A percentile compares a stretch with the other conserved stretches of the same genome.
Evolutionary conservation across 257 asterid species (phyloP).

Genomic region (Avicennia marina): DNA sequence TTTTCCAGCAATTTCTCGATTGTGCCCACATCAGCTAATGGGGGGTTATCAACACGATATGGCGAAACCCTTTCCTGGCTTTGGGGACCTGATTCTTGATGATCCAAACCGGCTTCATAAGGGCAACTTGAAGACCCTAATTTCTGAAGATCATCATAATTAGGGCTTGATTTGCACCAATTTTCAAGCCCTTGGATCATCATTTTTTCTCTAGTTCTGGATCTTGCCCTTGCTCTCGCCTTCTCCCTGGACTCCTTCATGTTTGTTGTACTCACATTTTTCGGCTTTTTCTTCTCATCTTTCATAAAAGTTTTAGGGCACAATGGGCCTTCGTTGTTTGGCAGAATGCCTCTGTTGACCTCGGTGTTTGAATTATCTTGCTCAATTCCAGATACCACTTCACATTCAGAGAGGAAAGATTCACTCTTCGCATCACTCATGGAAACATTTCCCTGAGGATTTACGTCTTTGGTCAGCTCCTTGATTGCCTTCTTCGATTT

Average conservation of each 20-base stretch:
- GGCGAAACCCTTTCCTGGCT: constrained; percentile 10
- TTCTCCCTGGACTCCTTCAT: constrained; percentile 41
- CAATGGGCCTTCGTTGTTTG: not conserved
- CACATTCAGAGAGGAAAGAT: constrained; percentile 40
- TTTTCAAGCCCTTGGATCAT: constrained; percentile 25
- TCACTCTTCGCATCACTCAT: constrained; percentile 29
- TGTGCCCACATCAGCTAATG: constrained; percentile 39
- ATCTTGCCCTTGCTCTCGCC: constrained; percentile 52
- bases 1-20: constrained; percentile 37
- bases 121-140: constrained; percentile 32
- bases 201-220: constrained; percentile 48
- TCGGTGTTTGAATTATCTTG: constrained; percentile 21
- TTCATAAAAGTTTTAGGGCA: too few species aligned
- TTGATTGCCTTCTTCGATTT: constrained; percentile 58
- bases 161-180: constrained; percentile 25
- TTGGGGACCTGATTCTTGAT: constrained; percentile 13
- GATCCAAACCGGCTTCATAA: constrained; percentile 15
- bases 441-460: not conserved
- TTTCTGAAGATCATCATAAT: constrained; percentile 10
- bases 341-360: not conserved
- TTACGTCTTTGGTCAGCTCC: constrained; percentile 26
- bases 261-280: constrained; percentile 1
- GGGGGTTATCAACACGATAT: too few species aligned
- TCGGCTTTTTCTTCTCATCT: not conserved
- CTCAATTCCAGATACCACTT: constrained; percentile 34